phyloP scores from a whole-genome alignment of 345 rosid genomes.

The Linum usitatissimum region DNA sequence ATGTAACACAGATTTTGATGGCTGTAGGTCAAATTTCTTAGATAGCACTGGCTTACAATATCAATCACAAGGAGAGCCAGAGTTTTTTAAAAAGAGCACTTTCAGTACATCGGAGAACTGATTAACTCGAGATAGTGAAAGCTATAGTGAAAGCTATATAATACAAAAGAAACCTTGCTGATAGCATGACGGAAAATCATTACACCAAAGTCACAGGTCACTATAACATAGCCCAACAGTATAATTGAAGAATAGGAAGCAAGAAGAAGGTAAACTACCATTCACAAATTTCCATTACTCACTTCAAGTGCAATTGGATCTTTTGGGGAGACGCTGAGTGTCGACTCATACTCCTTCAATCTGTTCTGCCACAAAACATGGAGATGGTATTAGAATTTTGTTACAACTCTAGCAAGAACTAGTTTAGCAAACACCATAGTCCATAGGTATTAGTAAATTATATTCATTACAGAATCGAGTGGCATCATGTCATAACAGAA shows the following conservation, averaged over 20 bases:
- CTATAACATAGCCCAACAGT: not conserved
- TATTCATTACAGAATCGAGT: not conserved
- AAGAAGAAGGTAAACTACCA: not conserved
- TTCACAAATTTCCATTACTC: conserved; percentile 23
- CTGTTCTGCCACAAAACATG: conserved; percentile 41
- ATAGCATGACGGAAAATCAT: not conserved
- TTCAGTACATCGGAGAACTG: not conserved
- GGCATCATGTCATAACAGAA: not conserved
- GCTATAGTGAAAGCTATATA: not conserved
- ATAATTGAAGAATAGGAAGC: not conserved
- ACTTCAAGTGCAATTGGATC: conserved; percentile 80
- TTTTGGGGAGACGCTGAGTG: conserved; percentile 41
- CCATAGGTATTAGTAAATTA: too few relatives aligned
- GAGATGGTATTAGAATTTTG: conserved; percentile 8
- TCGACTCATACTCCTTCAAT: conserved; percentile 65
- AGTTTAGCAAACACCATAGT: too few relatives aligned
- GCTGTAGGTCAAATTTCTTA: not conserved
- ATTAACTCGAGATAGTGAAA: not conserved
- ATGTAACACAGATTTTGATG: not conserved
- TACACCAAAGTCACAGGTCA: not conserved
- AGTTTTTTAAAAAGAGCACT: not conserved
- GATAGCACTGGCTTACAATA: not conserved
- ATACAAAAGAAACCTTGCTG: not conserved
- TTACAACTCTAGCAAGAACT: too few relatives aligned
- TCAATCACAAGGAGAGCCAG: not conserved